Conservation (phyloP, 768 basidiomycete genomes). For the Pleurotus salmoneostramineus region DNA sequence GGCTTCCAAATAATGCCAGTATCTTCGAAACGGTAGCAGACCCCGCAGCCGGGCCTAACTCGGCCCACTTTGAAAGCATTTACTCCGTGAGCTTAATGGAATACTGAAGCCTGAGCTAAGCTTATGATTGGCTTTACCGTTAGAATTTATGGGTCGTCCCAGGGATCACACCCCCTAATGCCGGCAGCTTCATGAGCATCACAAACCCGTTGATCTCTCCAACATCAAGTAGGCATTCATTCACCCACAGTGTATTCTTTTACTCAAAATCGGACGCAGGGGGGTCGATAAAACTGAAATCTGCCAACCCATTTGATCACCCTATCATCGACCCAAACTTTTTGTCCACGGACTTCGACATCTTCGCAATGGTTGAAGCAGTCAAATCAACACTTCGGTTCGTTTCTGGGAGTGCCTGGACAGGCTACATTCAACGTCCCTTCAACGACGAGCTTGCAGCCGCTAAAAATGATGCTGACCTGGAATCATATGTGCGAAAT, state of each 20-base stretch:
- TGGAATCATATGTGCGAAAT: conserved; percentile 22
- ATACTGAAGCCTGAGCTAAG: neutral
- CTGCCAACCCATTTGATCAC: conserved; percentile 35
- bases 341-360: conserved; percentile 24
- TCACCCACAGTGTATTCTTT: conserved; percentile 6
- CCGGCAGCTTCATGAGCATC: conserved; percentile 23
- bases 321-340: conserved; percentile 50
- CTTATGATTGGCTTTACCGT: too few species aligned
- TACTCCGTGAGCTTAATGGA: conserved; percentile 18
- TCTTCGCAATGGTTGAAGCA: conserved; percentile 21
- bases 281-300: conserved; percentile 27
- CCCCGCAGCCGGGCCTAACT: conserved; percentile 21
- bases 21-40: conserved; percentile 19
- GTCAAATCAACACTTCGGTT: conserved; percentile 21
- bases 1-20: conserved; percentile 18
- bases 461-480: conserved; percentile 23
- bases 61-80: conserved; percentile 24
- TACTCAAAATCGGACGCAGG: conserved; percentile 11
- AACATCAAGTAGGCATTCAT: conserved; percentile 20
- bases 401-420: conserved; percentile 19
- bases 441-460: conserved; percentile 15
- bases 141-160: conserved; percentile 14
- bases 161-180: conserved; percentile 16
- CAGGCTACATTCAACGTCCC: conserved; percentile 18
- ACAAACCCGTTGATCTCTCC: conserved; percentile 21